Evolutionary conservation across 257 asterid genomes (phyloP).

Genomic region (Salvia rosmarinus): DNA sequence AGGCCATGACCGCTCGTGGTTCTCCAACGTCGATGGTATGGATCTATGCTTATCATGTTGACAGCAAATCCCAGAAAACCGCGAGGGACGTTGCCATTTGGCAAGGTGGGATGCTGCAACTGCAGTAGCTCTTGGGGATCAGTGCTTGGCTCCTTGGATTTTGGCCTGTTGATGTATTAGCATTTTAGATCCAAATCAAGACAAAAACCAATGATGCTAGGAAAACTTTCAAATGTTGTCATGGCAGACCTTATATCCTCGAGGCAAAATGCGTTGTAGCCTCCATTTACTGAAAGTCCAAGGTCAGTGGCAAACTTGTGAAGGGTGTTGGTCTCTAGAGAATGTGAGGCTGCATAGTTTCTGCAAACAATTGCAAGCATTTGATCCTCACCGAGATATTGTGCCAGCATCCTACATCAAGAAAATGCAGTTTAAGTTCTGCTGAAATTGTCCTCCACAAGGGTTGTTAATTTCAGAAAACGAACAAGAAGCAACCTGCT

Average conservation of each 20-base stretch:
- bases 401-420: constrained; percentile 53
- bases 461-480: constrained; percentile 9
- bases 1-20: constrained; percentile 51
- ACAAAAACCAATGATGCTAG: background rate
- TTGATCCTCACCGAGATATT: constrained; percentile 63
- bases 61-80: constrained; percentile 69
- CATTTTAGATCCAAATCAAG: constrained; percentile 1
- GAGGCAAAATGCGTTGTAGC: constrained; percentile 49
- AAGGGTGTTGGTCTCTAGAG: constrained; percentile 40
- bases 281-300: too few relatives aligned
- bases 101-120: constrained; percentile 48
- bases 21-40: constrained; percentile 35
- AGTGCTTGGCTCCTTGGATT: constrained; percentile 16
- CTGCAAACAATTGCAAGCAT: constrained; percentile 74
- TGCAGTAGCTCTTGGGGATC: constrained; percentile 44
- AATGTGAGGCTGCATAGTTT: constrained; percentile 41
- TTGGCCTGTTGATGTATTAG: constrained; percentile 42
- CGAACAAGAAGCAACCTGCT: constrained; percentile 56
- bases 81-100: constrained; percentile 46
- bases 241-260: constrained; percentile 53
- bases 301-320: constrained; percentile 43
- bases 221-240: background rate
- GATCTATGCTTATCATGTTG: constrained; percentile 47
- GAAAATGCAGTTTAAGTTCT: background rate
- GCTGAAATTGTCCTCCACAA: background rate